phyloP scores from a whole-genome alignment of 108 stramenopile genomes.

The Fragilariopsis cylindrus region DNA sequence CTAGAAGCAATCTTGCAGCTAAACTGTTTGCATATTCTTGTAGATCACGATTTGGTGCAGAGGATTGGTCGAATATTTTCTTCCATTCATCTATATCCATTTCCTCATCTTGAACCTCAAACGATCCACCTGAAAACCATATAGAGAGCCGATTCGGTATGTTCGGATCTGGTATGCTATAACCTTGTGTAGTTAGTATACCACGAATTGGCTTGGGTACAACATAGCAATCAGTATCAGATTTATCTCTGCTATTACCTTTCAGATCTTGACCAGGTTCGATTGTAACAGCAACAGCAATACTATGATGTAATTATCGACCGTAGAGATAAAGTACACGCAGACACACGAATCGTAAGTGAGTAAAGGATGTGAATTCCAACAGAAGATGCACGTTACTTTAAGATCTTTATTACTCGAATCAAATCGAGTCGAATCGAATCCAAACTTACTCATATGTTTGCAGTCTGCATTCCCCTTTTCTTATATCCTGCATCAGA shows the following conservation, averaged over 20 bases:
- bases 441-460: conserved; percentile 62
- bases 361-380: neutral
- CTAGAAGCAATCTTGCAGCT: conserved; percentile 66
- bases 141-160: conserved; percentile 53
- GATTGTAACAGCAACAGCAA: conserved; percentile 61
- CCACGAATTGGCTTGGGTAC: conserved; percentile 45
- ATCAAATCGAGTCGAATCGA: neutral
- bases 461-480: conserved; percentile 32
- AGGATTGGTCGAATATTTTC: conserved; percentile 40
- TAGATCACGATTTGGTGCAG: conserved; percentile 33
- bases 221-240: conserved; percentile 19
- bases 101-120: conserved; percentile 55
- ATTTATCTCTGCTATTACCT: neutral
- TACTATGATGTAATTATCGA: conserved; percentile 38
- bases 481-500: conserved; percentile 45
- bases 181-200: conserved; percentile 68
- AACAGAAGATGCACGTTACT: neutral
- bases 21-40: conserved; percentile 49
- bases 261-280: conserved; percentile 35
- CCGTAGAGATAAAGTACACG: neutral
- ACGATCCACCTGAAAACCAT: conserved; percentile 77
- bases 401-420: neutral
- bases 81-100: conserved; percentile 58
- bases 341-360: no score
- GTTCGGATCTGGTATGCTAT: conserved; percentile 62